Base-by-base conservation (phyloP, 1,139 yeast genomes). In the Blastobotrys proliferans region DNA sequence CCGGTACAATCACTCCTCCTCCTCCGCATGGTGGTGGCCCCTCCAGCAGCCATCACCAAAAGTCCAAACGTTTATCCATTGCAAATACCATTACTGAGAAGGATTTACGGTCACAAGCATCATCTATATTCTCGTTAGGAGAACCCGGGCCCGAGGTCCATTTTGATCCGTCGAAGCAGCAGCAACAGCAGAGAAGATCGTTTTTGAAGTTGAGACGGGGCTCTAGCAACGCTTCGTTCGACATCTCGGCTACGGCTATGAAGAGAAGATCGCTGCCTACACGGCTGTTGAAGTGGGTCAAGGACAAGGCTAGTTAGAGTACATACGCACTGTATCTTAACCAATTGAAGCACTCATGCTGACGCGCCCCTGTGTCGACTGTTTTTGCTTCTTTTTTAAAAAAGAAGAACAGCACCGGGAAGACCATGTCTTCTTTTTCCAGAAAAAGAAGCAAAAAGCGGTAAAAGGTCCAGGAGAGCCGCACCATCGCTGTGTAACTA, bases 91-190 rank as follows among this genome's bases (percentile, higher is more conserved):
- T 40, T 19, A 40, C 43, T 21, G 43, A 39, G 10, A 29, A 24
- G 27, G 10, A 34, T 22, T 9, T 25, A 10, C n/a, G n/a, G 11
- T n/a, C n/a, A 25, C n/a, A 10, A 25, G 27, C 27, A 25, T 10
- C n/a, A 25, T 10, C 4, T 10, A 25, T 10, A 25, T 47, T 46
- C 28, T 48, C 46, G n/a, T 44, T 57, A n/a, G 61, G 61, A 9
- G 61, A 57, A 42, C 62, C 61, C 1, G 62, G 61, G 8, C 61
- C 61, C 11, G 58, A 54, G 43, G 51, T 53, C 21, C 54, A 36
- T 17, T 39, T 36, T 17, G 10, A 24, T 24, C 26, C 10, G 10
- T 24, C 26, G 11, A 11, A 24, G 26, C 26, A n/a, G n/a, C n/a
- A 18, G n/a, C 33, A 29, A 5, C 10, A 31, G 17, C 17, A 24